phyloP scores from a whole-genome alignment of 768 basidiomycete genomes.

The Mycena vitilis region DNA sequence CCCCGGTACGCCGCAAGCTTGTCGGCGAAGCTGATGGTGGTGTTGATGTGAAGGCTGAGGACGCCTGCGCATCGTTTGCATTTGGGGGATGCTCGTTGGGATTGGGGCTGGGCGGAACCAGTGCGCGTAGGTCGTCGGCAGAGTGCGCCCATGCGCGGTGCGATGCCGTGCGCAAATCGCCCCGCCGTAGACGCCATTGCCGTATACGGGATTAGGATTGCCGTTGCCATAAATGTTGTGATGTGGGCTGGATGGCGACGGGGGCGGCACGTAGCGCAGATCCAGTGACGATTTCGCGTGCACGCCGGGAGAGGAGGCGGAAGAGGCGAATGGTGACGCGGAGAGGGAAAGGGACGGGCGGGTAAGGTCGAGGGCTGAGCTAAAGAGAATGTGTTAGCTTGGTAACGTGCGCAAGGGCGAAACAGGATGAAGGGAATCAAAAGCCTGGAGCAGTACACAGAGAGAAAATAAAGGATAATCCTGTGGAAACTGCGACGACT shows the following conservation, averaged over 20 bases:
- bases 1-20: conserved; percentile 73
- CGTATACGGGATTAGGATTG: neutral
- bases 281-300: conserved; percentile 31
- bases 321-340: neutral
- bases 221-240: conserved; percentile 54
- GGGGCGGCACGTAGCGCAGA: conserved; percentile 18
- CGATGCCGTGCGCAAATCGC: conserved; percentile 75
- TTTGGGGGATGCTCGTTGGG: neutral
- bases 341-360: conserved; percentile 32
- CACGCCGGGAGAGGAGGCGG: conserved; percentile 1
- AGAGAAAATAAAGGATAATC: too few relatives aligned
- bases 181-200: neutral
- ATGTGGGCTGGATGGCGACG: conserved; percentile 4
- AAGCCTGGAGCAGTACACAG: too few relatives aligned
- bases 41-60: conserved; percentile 42
- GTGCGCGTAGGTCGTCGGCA: conserved; percentile 79
- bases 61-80: neutral
- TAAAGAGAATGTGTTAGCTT: neutral
- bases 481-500: too few relatives aligned
- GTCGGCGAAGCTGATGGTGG: conserved; percentile 67
- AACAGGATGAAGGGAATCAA: neutral
- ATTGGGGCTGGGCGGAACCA: conserved; percentile 41
- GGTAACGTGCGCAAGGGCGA: neutral
- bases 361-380: conserved; percentile 34
- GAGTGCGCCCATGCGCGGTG: conserved; percentile 84